Evolutionary conservation across 306 rosid genomes (phyloP).

Genomic region (Dalbergia cochinchinensis): DNA sequence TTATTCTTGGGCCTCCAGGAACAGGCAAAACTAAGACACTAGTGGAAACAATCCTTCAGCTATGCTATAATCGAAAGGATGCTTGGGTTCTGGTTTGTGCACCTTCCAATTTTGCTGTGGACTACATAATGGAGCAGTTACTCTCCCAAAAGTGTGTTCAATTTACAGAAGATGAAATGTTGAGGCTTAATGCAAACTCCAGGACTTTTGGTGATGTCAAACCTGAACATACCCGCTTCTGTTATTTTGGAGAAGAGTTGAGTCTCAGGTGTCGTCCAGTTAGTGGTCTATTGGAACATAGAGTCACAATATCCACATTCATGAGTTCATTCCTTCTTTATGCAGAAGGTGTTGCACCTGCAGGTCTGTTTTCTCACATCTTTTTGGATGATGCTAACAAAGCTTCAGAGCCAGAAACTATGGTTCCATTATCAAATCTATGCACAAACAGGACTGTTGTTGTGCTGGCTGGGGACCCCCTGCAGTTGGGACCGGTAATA

Average conservation of each 20-base stretch:
- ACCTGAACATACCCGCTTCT: conserved; percentile 67
- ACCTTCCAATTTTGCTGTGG: conserved; percentile 91
- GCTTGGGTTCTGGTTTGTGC: conserved; percentile 83
- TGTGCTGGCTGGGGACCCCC: conserved; percentile 92
- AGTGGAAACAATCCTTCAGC: conserved; percentile 83
- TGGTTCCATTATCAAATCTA: conserved; percentile 77
- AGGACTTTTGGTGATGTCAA: conserved; percentile 74
- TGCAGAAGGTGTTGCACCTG: conserved; percentile 74
- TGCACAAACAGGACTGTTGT: conserved; percentile 71
- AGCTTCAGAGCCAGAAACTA: conserved; percentile 93
- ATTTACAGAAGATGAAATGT: conserved; percentile 59
- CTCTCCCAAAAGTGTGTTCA: conserved; percentile 53
- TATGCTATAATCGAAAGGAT: conserved; percentile 51
- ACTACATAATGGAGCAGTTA: conserved; percentile 74
- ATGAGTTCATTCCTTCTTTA: conserved; percentile 74
- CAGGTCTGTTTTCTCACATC: conserved; percentile 85
- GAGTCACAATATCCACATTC: conserved; percentile 81
- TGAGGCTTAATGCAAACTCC: conserved; percentile 78
- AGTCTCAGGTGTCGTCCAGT: conserved; percentile 77
- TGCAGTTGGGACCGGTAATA: conserved; percentile 93
- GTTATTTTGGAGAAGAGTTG: conserved; percentile 63
- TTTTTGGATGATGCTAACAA: conserved; percentile 98
- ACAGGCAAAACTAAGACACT: conserved; percentile 84
- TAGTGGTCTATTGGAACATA: conserved; percentile 55
- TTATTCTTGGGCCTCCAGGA: conserved; percentile 92